Evolutionary conservation across 768 basidiomycete species (phyloP).

Genomic region (Hysterangium stoloniferum): DNA sequence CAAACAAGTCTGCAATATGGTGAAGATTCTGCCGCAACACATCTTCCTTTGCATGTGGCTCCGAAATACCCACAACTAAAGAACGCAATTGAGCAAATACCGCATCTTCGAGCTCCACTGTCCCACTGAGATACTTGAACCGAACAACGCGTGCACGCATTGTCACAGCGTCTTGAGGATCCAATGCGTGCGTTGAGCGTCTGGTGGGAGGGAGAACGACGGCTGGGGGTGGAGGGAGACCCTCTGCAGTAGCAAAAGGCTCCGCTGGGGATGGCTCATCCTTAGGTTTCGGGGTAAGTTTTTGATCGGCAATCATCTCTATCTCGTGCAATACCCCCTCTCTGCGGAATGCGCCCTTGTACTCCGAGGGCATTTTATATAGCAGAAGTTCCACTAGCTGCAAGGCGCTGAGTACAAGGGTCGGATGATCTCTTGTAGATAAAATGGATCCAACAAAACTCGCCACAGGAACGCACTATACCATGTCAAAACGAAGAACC

Average conservation of each 20-base stretch:
- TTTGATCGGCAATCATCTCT: conserved; percentile 60
- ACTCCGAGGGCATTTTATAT: conserved; percentile 73
- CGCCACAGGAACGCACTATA: conserved; percentile 86
- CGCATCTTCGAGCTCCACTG: conserved; percentile 27
- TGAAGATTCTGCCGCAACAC: conserved; percentile 14
- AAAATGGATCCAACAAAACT: conserved; percentile 92
- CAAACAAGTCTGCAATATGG: conserved; percentile 11
- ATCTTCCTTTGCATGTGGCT: conserved; percentile 56
- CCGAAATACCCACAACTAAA: conserved; percentile 32
- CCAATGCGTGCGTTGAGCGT: conserved; percentile 59
- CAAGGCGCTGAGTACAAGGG: conserved; percentile 78
- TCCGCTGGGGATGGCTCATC: conserved; percentile 27
- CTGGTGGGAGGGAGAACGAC: conserved; percentile 51
- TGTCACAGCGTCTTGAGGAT: conserved; percentile 88
- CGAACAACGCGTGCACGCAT: conserved; percentile 85
- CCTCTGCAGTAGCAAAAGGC: conserved; percentile 21
- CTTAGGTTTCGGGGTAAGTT: conserved; percentile 49
- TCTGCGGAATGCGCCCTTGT: conserved; percentile 82
- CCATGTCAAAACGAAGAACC: conserved; percentile 6
- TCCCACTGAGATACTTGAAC: conserved; percentile 60
- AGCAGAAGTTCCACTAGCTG: conserved; percentile 91
- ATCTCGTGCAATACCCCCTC: conserved; percentile 98
- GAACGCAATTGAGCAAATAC: conserved; percentile 1
- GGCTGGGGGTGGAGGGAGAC: conserved; percentile 33
- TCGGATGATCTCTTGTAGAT: conserved; percentile 85